Evolutionary conservation across 345 rosid species (phyloP), one percentile per base, ranked within the genome.

Genomic region (Turnera subulata): DNA sequence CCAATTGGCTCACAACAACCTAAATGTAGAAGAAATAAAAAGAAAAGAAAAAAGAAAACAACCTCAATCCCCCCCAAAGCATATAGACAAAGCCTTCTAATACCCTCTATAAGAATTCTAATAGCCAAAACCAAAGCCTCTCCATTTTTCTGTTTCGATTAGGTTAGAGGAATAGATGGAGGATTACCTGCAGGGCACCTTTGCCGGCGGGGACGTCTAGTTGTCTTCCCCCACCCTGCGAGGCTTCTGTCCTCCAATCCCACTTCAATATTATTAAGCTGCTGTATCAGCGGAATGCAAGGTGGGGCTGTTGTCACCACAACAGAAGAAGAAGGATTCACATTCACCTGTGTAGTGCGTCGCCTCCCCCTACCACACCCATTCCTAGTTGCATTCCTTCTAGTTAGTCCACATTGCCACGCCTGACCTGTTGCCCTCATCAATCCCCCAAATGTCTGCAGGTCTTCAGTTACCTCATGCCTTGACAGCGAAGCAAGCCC

Each of bases 151-250:
- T n/a, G n/a, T n/a, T n/a, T n/a, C 11, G 9, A 47, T 70, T 74
- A 83, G 38, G 86, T 82, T 71, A 87, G 62, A 50, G 88, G 65
- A 32, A 82, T 62, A 1, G 84, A 46, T 58, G 72, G 82, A 57
- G 80, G 77, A 80, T 78, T 84, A 67, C 91, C 90, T 63, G 84
- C 78, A 50, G 95, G 86, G 68, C 94, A 86, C 68, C 98, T 80
- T 70, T 86, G 98, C 69, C 93, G 64, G 61, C 91, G 89, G 62
- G 98, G 94, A 20, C 97, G 80, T 72, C 97, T 80, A 8, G 91
- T 80, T 57, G 93, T 86, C 72, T 84, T 88, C 49, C 98, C 97
- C 97, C 97, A 92, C 50, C 92, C 93, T 1, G 86, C 80, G 46
- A 86, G 82, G 73, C 88, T 86, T 72, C 79, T 73, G 59, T 89